phyloP scores from a whole-genome alignment of 495 filamentous ascomycete species.

The Neurospora sp. region DNA sequence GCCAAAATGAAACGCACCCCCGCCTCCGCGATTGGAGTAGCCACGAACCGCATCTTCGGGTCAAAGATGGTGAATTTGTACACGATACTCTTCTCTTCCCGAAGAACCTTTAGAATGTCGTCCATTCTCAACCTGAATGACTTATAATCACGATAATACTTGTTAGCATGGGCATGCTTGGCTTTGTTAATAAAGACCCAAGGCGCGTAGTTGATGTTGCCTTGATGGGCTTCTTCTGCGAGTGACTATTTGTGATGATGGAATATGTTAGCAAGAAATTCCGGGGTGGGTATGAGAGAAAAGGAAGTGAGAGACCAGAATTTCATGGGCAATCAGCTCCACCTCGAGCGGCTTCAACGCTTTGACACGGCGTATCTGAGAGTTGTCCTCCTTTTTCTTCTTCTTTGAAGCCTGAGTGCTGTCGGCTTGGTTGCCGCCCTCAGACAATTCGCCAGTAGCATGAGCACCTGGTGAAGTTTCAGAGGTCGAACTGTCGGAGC shows the following conservation, averaged over 20 bases:
- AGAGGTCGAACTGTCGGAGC: no score
- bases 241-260: background rate
- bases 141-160: background rate
- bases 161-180: no score
- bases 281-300: background rate
- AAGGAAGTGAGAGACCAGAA: background rate
- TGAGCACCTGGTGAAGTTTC: no score
- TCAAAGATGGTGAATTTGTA: background rate
- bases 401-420: background rate
- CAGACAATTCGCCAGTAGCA: no score
- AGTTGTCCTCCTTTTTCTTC: background rate
- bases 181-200: background rate
- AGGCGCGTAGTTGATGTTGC: background rate
- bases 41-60: background rate
- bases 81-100: background rate
- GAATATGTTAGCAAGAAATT: background rate
- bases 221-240: background rate
- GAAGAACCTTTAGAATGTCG: background rate
- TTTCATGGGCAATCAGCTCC: background rate
- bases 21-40: background rate
- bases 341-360: background rate
- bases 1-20: background rate
- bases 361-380: background rate
- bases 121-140: background rate
- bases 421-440: background rate